Conservation (phyloP, 164 flowering plant species). For the Taxillus chinensis region DNA sequence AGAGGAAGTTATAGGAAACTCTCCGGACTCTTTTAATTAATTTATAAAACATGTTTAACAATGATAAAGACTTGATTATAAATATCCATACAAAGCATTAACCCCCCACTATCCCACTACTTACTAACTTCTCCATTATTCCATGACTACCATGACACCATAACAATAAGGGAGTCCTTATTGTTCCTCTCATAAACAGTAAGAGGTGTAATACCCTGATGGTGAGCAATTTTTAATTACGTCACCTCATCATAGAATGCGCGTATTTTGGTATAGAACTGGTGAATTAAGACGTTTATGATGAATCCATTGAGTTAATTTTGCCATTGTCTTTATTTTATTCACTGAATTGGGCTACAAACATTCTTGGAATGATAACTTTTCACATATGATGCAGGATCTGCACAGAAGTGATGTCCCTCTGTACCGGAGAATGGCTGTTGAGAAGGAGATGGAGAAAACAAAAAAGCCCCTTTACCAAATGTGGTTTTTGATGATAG, state of each 20-base stretch:
- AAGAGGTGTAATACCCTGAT: constrained; percentile 27
- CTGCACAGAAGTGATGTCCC: constrained; percentile 96
- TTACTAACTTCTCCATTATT: too few relatives aligned
- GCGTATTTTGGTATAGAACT: constrained; percentile 80
- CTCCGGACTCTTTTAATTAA: too few relatives aligned
- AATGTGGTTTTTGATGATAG: constrained; percentile 98
- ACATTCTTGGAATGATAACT: background rate
- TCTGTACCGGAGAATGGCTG: constrained; percentile 76
- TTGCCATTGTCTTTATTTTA: constrained; percentile 2
- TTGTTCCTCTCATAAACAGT: too few relatives aligned
- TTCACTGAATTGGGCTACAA: constrained; percentile 1
- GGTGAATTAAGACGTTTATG: constrained; percentile 91
- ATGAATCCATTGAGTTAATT: constrained; percentile 93
- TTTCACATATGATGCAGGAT: constrained; percentile 58
- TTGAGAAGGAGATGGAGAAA: constrained; percentile 92
- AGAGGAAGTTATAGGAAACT: too few relatives aligned
- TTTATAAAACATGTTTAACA: too few relatives aligned
- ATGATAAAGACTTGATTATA: too few relatives aligned
- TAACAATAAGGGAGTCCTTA: too few relatives aligned
- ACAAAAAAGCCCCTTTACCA: constrained; percentile 83
- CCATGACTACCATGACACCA: too few relatives aligned
- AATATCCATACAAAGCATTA: too few relatives aligned
- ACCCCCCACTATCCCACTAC: too few relatives aligned
- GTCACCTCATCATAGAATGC: constrained; percentile 93
- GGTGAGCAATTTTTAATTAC: constrained; percentile 85